A percentile compares a stretch with the other conserved stretches of the same genome.
These are phyloP conservation scores for Candida smagusa DNA, from an alignment of 1,139 yeast species.

Conservation along the genomic window DNA sequence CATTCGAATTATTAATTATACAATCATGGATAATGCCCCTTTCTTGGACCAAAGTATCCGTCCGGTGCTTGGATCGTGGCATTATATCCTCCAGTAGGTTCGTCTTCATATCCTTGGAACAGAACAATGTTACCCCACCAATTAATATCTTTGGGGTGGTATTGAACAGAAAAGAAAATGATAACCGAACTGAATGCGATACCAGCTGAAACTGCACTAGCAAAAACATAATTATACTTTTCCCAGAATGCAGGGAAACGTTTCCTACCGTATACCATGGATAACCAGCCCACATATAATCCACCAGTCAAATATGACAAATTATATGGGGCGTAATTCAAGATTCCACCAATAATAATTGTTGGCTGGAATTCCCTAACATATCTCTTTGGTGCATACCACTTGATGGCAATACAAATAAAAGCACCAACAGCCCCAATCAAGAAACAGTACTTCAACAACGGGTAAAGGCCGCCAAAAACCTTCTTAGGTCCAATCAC, in stretches of 20 bases:
- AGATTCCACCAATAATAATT: conserved; percentile 15
- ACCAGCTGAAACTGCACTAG: conserved; percentile 18
- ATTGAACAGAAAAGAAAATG: conserved; percentile 19
- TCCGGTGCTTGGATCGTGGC: conserved; percentile 14
- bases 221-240: conserved; percentile 18
- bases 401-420: conserved; percentile 26
- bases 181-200: conserved; percentile 17
- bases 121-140: conserved; percentile 20
- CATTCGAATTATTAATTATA: too few relatives aligned
- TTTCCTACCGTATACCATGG: conserved; percentile 16
- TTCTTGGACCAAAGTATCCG: conserved; percentile 17
- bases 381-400: conserved; percentile 14
- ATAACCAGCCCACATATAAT: conserved; percentile 12
- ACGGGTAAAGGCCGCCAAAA: conserved; percentile 47
- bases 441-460: conserved; percentile 49
- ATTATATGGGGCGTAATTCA: conserved; percentile 15
- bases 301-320: conserved; percentile 16
- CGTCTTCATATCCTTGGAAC: conserved; percentile 13
- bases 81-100: conserved; percentile 6
- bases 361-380: conserved; percentile 17
- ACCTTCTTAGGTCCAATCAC: conserved; percentile 56
- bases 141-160: conserved; percentile 11
- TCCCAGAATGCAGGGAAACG: conserved; percentile 17
- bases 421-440: conserved; percentile 39
- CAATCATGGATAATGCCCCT: conserved; percentile 11